Conservation (phyloP, 1,284 basidiomycete species). For the Exsudoporus floridanus region DNA sequence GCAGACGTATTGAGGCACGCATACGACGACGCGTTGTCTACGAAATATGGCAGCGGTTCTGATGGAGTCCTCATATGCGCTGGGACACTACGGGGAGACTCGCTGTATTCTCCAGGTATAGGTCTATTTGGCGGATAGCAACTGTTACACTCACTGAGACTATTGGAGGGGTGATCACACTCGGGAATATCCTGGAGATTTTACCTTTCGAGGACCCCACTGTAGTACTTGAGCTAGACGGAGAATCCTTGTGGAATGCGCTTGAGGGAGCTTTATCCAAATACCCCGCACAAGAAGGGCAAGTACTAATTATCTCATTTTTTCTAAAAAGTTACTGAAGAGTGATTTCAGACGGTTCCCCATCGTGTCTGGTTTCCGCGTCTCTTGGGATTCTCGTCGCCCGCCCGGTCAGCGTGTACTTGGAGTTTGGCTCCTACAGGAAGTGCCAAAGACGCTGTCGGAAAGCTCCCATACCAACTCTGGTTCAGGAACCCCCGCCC, state of each 20-base stretch:
- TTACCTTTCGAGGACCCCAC: constrained; percentile 88
- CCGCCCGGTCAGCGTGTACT: constrained; percentile 71
- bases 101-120: constrained; percentile 77
- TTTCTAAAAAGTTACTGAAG: neutral
- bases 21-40: constrained; percentile 76
- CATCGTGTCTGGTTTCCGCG: constrained; percentile 80
- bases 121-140: neutral
- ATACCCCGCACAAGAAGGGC: constrained; percentile 93
- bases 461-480: constrained; percentile 39
- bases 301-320: constrained; percentile 19
- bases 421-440: constrained; percentile 65
- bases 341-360: constrained; percentile 74
- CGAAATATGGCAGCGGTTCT: constrained; percentile 61
- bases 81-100: constrained; percentile 87
- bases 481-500: constrained; percentile 40
- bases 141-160: neutral
- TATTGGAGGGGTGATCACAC: constrained; percentile 62
- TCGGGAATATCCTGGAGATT: constrained; percentile 86
- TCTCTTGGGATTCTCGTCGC: constrained; percentile 82
- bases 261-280: constrained; percentile 74
- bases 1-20: constrained; percentile 84
- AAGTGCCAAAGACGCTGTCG: constrained; percentile 43
- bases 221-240: constrained; percentile 82
- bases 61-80: constrained; percentile 83
- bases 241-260: constrained; percentile 78